Percentiles rank a stretch among this genome's conserved stretches.
These are phyloP conservation scores for Mortierella sp. DNA, from an alignment of 371 early-diverging fungal genomes.

Conservation along the genomic window DNA sequence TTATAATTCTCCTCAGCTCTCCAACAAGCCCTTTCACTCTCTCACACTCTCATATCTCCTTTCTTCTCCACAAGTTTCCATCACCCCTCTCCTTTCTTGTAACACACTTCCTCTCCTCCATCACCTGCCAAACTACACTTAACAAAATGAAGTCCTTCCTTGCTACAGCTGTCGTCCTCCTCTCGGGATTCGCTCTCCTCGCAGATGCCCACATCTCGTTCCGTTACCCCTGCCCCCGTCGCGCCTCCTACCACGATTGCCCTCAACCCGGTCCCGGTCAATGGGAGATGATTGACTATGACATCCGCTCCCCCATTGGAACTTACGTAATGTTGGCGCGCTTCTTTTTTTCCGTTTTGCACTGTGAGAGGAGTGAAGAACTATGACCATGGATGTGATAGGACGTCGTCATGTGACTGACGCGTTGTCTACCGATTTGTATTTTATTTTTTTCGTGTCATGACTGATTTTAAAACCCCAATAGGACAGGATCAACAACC, in stretches of 20 bases:
- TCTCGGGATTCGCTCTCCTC: slow-evolving; percentile 37
- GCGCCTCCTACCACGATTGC: slow-evolving; percentile 47
- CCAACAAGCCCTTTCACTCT: background rate
- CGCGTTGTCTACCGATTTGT: background rate
- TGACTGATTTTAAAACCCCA: background rate
- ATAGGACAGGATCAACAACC: slow-evolving; percentile 31
- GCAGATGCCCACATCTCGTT: slow-evolving; percentile 53
- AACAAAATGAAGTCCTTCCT: slow-evolving; percentile 44
- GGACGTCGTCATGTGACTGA: background rate
- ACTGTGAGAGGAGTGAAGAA: background rate
- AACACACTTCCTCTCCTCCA: background rate
- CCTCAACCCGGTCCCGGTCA: slow-evolving; percentile 34
- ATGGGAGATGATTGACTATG: slow-evolving; percentile 47
- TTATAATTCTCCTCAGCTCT: background rate
- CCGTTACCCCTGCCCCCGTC: slow-evolving; percentile 55
- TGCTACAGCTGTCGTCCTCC: slow-evolving; percentile 31
- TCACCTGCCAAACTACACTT: background rate
- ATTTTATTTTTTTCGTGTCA: background rate
- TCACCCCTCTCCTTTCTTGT: background rate
- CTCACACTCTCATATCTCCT: background rate
- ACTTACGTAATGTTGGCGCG: slow-evolving; percentile 47
- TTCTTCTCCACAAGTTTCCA: background rate
- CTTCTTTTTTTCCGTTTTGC: background rate
- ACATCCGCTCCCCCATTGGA: slow-evolving; percentile 44
- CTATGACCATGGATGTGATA: background rate